These are phyloP conservation scores for Colletotrichum sp. DNA, from an alignment of 2,329 filamentous ascomycete species.

Conservation along the genomic window DNA sequence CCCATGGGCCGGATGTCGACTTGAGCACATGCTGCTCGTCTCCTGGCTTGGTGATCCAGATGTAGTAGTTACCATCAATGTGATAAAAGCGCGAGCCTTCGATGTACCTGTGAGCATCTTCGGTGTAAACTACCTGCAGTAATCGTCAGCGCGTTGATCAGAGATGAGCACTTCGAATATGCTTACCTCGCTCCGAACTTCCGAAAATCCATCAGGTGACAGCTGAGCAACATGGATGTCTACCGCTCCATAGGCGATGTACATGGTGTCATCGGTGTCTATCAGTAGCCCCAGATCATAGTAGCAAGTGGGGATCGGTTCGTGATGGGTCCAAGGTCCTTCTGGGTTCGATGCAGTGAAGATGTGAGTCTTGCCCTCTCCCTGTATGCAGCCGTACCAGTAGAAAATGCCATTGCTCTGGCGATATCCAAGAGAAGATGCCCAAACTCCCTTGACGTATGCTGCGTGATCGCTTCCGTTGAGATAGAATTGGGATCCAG, in stretches of 20 bases:
- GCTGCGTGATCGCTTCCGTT: conserved; percentile 39
- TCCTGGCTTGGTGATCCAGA: conserved; percentile 52
- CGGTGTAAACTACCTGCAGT: background rate
- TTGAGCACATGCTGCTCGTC: conserved; percentile 52
- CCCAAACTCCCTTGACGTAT: conserved; percentile 62
- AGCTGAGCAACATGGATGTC: conserved; percentile 47
- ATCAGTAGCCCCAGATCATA: conserved; percentile 52
- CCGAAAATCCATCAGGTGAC: conserved; percentile 45
- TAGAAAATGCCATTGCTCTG: conserved; percentile 16
- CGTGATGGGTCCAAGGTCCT: background rate
- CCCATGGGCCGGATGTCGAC: conserved; percentile 46
- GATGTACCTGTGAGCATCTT: conserved; percentile 27
- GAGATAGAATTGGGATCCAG: conserved; percentile 47
- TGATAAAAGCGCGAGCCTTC: conserved; percentile 63
- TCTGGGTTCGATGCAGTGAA: conserved; percentile 25
- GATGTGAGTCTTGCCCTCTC: conserved; percentile 16
- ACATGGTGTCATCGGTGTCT: conserved; percentile 53
- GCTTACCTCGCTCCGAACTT: conserved; percentile 39
- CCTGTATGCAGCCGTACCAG: conserved; percentile 9
- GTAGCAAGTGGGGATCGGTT: conserved; percentile 37
- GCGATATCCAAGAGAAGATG: conserved; percentile 52
- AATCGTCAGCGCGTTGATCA: background rate
- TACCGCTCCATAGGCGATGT: conserved; percentile 47
- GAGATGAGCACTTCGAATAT: background rate
- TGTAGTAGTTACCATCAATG: conserved; percentile 58